Conservation (phyloP, 2,329 filamentous ascomycete species). For the Berkeleyomyces basicola region DNA sequence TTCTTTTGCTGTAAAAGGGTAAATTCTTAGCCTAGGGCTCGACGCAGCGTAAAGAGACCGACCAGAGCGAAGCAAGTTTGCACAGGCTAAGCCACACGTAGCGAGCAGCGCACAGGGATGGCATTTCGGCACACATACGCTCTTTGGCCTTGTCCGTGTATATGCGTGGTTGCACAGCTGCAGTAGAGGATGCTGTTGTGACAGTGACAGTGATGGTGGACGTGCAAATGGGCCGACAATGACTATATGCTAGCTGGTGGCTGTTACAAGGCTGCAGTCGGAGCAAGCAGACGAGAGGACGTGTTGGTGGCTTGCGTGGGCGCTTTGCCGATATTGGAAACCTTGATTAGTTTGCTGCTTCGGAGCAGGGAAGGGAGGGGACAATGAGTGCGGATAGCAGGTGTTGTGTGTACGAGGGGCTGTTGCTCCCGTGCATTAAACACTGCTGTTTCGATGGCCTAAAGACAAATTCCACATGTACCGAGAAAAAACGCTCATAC, state of each 20-base stretch:
- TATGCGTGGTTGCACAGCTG: background rate
- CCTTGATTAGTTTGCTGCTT: too few relatives aligned
- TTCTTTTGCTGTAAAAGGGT: background rate
- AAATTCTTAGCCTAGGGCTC: background rate
- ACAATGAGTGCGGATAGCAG: too few relatives aligned
- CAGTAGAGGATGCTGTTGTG: background rate
- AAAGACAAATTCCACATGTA: background rate
- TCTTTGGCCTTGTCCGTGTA: background rate
- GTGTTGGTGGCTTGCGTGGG: too few relatives aligned
- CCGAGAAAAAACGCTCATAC: background rate
- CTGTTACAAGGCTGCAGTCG: background rate
- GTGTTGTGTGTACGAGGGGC: too few relatives aligned
- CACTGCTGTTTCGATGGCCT: background rate
- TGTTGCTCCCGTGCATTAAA: too few relatives aligned
- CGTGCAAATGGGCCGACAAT: background rate
- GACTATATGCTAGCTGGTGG: background rate
- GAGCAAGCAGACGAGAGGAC: background rate
- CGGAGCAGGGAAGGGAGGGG: too few relatives aligned
- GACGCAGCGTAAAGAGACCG: background rate
- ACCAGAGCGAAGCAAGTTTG: background rate
- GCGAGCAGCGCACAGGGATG: background rate
- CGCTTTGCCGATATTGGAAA: too few relatives aligned
- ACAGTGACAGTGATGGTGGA: background rate
- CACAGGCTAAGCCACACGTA: too few relatives aligned
- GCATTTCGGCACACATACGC: background rate